Evolutionary conservation across 2,329 filamentous ascomycete species (phyloP).

Genomic region (Fusarium dimerum): DNA sequence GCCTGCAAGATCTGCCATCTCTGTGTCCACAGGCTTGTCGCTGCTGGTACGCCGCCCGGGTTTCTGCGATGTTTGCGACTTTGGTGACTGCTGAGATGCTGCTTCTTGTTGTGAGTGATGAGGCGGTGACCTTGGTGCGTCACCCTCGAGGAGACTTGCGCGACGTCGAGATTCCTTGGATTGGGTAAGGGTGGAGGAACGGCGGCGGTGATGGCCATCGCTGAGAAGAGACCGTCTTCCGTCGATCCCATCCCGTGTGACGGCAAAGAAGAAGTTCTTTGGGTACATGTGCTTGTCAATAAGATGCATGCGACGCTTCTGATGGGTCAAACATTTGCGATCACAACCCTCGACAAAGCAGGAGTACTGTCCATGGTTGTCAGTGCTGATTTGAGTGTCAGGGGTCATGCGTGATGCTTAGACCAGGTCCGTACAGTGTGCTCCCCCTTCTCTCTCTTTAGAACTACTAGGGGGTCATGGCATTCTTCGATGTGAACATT

Average conservation of each 20-base stretch:
- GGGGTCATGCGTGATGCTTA: background rate
- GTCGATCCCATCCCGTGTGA: conserved; percentile 89
- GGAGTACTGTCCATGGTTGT: conserved; percentile 59
- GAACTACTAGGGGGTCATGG: conserved; percentile 78
- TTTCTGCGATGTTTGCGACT: conserved; percentile 13
- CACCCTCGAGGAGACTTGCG: conserved; percentile 34
- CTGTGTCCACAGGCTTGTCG: conserved; percentile 42
- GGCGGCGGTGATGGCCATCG: conserved; percentile 52
- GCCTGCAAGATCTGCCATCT: conserved; percentile 64
- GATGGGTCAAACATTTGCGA: conserved; percentile 76
- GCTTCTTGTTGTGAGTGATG: conserved; percentile 7
- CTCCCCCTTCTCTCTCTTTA: conserved; percentile 76
- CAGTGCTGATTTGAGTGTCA: background rate
- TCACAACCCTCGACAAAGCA: conserved; percentile 92
- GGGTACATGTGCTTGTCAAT: conserved; percentile 96
- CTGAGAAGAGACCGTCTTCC: conserved; percentile 76
- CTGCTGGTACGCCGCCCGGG: conserved; percentile 15
- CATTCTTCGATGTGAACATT: conserved; percentile 86
- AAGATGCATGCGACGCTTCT: conserved; percentile 84
- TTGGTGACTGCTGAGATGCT: conserved; percentile 3
- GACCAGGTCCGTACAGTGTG: conserved; percentile 66
- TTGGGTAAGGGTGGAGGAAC: conserved; percentile 44
- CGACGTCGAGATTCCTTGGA: conserved; percentile 36
- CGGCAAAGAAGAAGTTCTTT: conserved; percentile 81
- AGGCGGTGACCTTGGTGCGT: conserved; percentile 14